Conservation (phyloP, 2,329 filamentous ascomycete genomes). For the Diaporthe sp. region DNA sequence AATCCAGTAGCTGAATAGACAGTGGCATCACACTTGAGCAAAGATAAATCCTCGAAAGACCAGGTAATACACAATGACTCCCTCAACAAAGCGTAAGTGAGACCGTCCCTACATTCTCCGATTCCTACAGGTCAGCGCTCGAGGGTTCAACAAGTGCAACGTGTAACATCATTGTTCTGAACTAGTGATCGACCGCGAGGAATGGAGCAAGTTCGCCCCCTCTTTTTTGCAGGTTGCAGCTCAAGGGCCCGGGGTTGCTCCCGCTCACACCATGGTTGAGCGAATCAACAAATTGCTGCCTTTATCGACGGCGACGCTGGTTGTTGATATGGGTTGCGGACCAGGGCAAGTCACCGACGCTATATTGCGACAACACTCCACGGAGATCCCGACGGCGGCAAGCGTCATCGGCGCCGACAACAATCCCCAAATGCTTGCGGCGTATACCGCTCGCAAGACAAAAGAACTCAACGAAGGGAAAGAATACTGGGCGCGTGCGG, state of each 20-base stretch:
- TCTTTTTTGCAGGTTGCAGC: constrained; percentile 16
- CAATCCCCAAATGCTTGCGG: constrained; percentile 40
- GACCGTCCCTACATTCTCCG: background rate
- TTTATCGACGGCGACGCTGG: constrained; percentile 38
- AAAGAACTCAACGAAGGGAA: constrained; percentile 35
- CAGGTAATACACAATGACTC: background rate
- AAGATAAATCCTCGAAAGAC: background rate
- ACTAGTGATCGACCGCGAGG: constrained; percentile 28
- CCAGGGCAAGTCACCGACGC: constrained; percentile 42
- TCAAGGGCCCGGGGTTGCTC: constrained; percentile 39
- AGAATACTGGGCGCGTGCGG: constrained; percentile 32
- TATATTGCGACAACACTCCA: constrained; percentile 34
- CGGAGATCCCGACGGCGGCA: constrained; percentile 19
- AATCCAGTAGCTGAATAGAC: background rate
- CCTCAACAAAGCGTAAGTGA: background rate
- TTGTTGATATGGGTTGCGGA: constrained; percentile 43
- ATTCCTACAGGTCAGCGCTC: background rate
- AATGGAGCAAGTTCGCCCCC: constrained; percentile 28
- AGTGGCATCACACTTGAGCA: background rate
- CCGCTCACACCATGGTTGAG: constrained; percentile 40
- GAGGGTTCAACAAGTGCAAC: background rate
- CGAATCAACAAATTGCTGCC: constrained; percentile 34
- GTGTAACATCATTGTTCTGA: background rate
- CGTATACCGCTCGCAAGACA: constrained; percentile 27
- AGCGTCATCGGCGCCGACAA: constrained; percentile 41